phyloP scores from a whole-genome alignment of 2,329 filamentous ascomycete genomes.

The Colletotrichum sp. region DNA sequence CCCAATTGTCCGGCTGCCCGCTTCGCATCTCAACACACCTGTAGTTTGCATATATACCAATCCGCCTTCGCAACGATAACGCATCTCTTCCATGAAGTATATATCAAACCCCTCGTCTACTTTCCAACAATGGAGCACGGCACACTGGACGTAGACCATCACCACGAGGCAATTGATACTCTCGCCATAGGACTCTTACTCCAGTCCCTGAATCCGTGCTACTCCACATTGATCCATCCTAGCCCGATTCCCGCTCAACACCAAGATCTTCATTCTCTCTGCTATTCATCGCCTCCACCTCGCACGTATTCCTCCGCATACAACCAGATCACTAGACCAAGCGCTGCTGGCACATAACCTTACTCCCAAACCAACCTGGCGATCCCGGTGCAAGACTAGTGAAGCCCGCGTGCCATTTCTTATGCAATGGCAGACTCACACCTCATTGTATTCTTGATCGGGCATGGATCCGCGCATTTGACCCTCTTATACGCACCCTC shows the following conservation, averaged over 20 bases:
- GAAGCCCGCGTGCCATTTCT: not conserved
- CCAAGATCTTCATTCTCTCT: fast-evolving
- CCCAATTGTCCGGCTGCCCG: not conserved
- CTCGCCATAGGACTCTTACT: not conserved
- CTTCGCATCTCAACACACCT: not conserved
- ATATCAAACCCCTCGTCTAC: not conserved
- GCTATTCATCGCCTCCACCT: fast-evolving
- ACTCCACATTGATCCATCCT: too few species aligned
- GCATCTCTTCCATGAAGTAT: not conserved
- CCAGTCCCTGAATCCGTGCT: too few species aligned
- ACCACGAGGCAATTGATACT: too few species aligned
- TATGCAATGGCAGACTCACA: not conserved
- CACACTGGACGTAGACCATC: too few species aligned
- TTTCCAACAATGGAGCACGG: not conserved
- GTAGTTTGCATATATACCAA: not conserved
- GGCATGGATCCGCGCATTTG: too few species aligned
- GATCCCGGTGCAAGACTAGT: not conserved
- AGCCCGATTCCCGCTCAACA: too few species aligned
- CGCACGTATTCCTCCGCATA: not conserved
- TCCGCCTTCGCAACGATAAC: fast-evolving
- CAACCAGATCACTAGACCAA: not conserved
- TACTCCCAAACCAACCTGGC: not conserved
- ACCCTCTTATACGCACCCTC: not conserved
- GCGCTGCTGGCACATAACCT: not conserved
- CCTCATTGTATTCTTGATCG: too few species aligned